Percentiles rank a stretch among this genome's conserved stretches.
These are phyloP conservation scores for Lignosus rhinocerotis DNA, from an alignment of 1,284 basidiomycete genomes.

Conservation along the genomic window DNA sequence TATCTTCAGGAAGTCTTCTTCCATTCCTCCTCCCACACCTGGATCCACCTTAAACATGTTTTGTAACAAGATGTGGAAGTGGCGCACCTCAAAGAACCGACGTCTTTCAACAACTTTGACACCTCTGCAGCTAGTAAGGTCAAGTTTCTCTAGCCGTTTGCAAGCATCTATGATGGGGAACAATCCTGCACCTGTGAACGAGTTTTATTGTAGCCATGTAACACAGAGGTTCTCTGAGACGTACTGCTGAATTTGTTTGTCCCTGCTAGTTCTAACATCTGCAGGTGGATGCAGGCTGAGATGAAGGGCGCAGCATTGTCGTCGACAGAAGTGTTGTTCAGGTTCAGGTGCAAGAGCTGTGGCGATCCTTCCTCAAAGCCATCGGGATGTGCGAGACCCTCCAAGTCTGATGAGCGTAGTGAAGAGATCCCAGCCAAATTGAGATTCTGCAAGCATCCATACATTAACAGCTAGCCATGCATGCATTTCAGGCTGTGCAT, in stretches of 20 bases:
- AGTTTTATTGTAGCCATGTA: conserved; percentile 15
- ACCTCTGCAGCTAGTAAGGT: conserved; percentile 68
- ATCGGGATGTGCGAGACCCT: conserved; percentile 43
- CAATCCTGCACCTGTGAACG: conserved; percentile 48
- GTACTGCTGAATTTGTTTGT: conserved; percentile 59
- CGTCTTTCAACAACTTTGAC: conserved; percentile 58
- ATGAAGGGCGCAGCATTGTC: conserved; percentile 56
- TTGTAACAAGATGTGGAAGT: neutral
- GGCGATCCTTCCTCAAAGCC: conserved; percentile 33
- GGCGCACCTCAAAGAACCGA: conserved; percentile 62
- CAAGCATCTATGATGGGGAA: conserved; percentile 62
- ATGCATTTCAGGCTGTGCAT: conserved; percentile 16
- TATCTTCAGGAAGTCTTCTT: conserved; percentile 10
- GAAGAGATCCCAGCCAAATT: conserved; percentile 56
- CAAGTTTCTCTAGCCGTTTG: conserved; percentile 47
- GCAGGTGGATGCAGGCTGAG: conserved; percentile 49
- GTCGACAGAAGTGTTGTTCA: conserved; percentile 63
- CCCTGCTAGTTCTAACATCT: conserved; percentile 51
- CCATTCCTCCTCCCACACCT: conserved; percentile 50
- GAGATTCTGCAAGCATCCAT: conserved; percentile 29
- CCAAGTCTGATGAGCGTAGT: conserved; percentile 54
- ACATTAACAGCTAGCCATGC: neutral
- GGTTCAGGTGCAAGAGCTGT: conserved; percentile 47
- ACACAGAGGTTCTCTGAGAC: neutral
- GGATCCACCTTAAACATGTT: neutral